These are phyloP conservation scores for Eimeria sp. DNA, from an alignment of 169 alveolate genomes.

Conservation along the genomic window DNA sequence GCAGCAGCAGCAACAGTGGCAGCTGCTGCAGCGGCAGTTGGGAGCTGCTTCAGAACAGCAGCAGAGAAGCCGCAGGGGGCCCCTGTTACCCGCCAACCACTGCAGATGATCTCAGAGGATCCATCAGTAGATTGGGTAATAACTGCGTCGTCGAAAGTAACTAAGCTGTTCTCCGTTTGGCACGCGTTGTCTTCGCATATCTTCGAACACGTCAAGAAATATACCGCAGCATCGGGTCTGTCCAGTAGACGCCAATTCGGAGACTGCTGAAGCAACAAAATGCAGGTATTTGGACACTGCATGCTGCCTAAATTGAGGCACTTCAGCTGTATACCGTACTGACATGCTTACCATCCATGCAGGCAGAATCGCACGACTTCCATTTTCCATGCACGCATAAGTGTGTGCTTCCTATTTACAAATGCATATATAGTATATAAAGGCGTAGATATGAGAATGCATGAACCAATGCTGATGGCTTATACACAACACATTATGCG, in stretches of 20 bases:
- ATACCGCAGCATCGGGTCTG: neutral
- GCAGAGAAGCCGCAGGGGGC: conserved; percentile 39
- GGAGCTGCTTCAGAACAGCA: neutral
- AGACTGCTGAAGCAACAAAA: neutral
- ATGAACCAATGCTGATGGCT: no score
- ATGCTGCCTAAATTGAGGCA: neutral
- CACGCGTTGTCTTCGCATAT: neutral
- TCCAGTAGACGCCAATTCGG: conserved; percentile 10
- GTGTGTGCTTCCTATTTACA: neutral
- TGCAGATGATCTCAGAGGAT: neutral
- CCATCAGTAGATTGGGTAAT: neutral
- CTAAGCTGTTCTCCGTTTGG: neutral
- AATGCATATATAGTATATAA: neutral
- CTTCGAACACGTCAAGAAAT: neutral
- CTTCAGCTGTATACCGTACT: neutral
- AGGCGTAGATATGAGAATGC: no score
- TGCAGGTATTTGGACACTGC: neutral
- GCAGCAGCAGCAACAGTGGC: conserved; percentile 5
- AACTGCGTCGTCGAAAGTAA: no score
- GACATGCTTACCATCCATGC: neutral
- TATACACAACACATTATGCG: no score
- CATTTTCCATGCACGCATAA: neutral
- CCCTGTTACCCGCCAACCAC: conserved; percentile 15
- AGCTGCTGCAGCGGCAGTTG: conserved; percentile 1
- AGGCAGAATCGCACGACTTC: neutral